Percentiles rank a stretch among this genome's conserved stretches.
Evolutionary conservation across 2,329 filamentous ascomycete genomes (phyloP).

Genomic region (Neofusicoccum parvum): DNA sequence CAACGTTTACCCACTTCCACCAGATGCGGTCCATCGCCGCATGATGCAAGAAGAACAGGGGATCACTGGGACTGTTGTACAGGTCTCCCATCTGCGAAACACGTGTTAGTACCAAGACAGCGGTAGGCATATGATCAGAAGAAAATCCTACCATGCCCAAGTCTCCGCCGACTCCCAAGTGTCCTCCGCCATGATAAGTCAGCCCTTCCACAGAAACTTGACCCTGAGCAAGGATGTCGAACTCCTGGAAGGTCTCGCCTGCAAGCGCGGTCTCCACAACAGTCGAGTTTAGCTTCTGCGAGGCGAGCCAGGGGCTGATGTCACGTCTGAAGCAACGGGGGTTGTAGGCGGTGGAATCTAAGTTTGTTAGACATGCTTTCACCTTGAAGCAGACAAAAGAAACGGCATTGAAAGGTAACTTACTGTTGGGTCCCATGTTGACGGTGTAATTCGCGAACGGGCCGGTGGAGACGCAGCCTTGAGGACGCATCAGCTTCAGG

Average conservation of each 20-base stretch:
- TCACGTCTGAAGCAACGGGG: conserved; percentile 14
- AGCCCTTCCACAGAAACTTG: not conserved
- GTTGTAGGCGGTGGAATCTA: conserved; percentile 18
- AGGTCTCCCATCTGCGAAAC: not conserved
- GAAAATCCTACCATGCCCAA: not conserved
- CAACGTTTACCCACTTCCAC: conserved; percentile 54
- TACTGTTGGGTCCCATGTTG: conserved; percentile 50
- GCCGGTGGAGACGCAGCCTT: conserved; percentile 55
- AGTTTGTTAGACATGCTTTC: not conserved
- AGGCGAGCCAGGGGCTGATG: conserved; percentile 1
- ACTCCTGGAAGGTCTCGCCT: conserved; percentile 12
- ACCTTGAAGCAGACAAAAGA: not conserved
- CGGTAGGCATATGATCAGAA: not conserved
- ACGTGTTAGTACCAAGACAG: not conserved
- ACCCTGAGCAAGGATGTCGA: not conserved
- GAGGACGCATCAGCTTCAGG: conserved; percentile 33
- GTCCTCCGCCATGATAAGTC: conserved; percentile 46
- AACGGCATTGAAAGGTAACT: not conserved
- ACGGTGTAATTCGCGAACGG: conserved; percentile 53
- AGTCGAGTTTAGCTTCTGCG: conserved; percentile 10
- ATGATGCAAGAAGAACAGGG: conserved; percentile 45
- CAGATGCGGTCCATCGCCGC: conserved; percentile 51
- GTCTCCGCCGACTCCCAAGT: conserved; percentile 44
- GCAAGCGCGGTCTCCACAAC: conserved; percentile 8
- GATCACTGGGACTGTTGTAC: conserved; percentile 23